Conservation (phyloP, 1,139 yeast species). For the Wickerhamomyces sp. region DNA sequence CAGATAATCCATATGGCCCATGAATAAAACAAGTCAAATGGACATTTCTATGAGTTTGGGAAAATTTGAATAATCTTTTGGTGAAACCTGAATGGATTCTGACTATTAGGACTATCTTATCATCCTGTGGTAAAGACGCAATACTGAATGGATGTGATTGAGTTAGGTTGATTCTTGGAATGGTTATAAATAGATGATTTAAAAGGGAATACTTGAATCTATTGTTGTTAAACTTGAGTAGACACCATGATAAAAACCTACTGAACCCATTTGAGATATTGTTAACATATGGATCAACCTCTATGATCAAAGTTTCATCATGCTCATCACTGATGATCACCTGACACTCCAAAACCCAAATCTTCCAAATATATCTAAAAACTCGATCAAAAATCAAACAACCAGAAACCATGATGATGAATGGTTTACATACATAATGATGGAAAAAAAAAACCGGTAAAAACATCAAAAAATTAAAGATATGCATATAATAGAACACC, state of each 20-base stretch:
- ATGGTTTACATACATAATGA: constrained; percentile 21
- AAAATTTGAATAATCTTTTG: constrained; percentile 7
- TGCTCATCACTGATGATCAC: constrained; percentile 2
- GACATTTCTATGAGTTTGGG: constrained; percentile 1
- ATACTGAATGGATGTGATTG: constrained; percentile 25
- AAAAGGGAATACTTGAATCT: constrained; percentile 17
- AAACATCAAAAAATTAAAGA: constrained; percentile 14
- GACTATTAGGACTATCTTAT: constrained; percentile 12
- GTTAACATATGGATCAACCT: constrained; percentile 7
- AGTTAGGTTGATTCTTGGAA: constrained; percentile 14
- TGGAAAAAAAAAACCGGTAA: constrained; percentile 21
- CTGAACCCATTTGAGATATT: background rate
- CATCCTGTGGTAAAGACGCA: constrained; percentile 15
- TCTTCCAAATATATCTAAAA: constrained; percentile 10
- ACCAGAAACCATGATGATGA: constrained; percentile 12
- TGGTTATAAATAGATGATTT: constrained; percentile 21
- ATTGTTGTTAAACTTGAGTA: constrained; percentile 6
- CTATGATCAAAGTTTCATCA: constrained; percentile 6
- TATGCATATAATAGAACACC: constrained; percentile 19
- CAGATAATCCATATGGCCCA: constrained; percentile 24
- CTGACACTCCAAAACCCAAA: constrained; percentile 15
- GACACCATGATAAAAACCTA: constrained; percentile 1
- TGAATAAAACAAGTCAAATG: constrained; percentile 19
- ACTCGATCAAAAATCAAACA: constrained; percentile 17
- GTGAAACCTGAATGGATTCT: constrained; percentile 22